Percentiles rank a stretch among this genome's conserved stretches.
These are phyloP conservation scores for Zoysia pacifica DNA, from an alignment of 176 grass and related monocot genomes.

Conservation along the genomic window DNA sequence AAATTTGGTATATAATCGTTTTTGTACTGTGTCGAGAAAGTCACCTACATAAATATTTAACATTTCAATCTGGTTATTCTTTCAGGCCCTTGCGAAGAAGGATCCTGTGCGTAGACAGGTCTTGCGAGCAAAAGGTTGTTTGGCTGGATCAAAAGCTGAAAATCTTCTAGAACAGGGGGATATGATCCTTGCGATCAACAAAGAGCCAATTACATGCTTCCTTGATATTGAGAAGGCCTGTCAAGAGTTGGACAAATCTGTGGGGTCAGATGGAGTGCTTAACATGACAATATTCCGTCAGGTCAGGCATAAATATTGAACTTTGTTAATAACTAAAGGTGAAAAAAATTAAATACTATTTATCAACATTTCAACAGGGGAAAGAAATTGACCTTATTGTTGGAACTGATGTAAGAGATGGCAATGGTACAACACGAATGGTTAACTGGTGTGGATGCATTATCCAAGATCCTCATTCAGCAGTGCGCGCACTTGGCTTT, in stretches of 20 bases:
- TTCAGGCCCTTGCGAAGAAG: constrained; percentile 87
- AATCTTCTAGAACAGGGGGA: constrained; percentile 92
- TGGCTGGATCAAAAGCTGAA: constrained; percentile 97
- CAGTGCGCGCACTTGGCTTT: constrained; percentile 90
- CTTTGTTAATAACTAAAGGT: background rate
- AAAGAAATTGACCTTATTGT: constrained; percentile 86
- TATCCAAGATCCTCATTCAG: constrained; percentile 97
- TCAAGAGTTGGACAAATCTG: constrained; percentile 71
- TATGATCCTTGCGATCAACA: constrained; percentile 97
- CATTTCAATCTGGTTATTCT: constrained; percentile 38
- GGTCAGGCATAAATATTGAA: constrained; percentile 37
- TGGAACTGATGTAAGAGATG: constrained; percentile 95
- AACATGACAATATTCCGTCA: constrained; percentile 97
- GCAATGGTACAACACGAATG: constrained; percentile 91
- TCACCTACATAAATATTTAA: constrained; percentile 9
- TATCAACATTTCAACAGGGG: constrained; percentile 59
- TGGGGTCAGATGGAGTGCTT: constrained; percentile 59
- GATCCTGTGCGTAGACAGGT: constrained; percentile 97
- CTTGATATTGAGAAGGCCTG: constrained; percentile 90
- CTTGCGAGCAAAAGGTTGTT: constrained; percentile 94
- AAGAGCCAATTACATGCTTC: constrained; percentile 94
- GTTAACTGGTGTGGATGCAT: constrained; percentile 98
- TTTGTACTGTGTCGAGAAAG: background rate
- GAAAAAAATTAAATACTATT: constrained; percentile 11
- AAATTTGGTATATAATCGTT: background rate